phyloP scores from a whole-genome alignment of 2,329 filamentous ascomycete genomes.

The Lasiodiplodia citricola region DNA sequence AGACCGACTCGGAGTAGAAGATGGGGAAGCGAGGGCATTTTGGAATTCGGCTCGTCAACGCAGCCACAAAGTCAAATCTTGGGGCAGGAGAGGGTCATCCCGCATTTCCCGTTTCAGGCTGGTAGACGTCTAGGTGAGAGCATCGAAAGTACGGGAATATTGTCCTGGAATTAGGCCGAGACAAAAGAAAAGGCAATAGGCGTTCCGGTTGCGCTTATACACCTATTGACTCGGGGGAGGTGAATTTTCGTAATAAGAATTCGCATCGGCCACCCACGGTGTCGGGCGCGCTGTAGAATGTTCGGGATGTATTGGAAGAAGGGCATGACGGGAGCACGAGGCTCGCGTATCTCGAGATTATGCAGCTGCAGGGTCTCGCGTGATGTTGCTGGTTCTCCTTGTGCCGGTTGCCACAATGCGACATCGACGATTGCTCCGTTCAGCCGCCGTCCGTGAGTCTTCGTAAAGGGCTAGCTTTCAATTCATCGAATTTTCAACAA shows the following conservation, averaged over 20 bases:
- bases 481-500: not conserved
- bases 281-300: not conserved
- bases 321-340: not conserved
- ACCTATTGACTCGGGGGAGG: not conserved
- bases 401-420: not conserved
- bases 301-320: not conserved
- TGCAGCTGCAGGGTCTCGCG: conserved; percentile 1
- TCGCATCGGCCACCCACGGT: not conserved
- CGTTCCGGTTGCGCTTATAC: not conserved
- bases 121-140: not conserved
- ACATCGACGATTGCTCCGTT: not conserved
- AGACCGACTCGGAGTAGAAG: not conserved
- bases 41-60: not conserved
- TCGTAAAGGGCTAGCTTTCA: not conserved
- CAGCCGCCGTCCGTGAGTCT: not conserved
- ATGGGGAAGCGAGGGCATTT: not conserved
- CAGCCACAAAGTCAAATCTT: not conserved
- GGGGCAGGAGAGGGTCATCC: not conserved
- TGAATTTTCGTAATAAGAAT: not conserved
- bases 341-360: not conserved
- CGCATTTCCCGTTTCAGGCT: not conserved
- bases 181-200: not conserved
- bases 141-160: not conserved
- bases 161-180: not conserved
- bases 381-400: not conserved